phyloP scores from a whole-genome alignment of 2,329 filamentous ascomycete species.

The Fusarium protoensiforme region DNA sequence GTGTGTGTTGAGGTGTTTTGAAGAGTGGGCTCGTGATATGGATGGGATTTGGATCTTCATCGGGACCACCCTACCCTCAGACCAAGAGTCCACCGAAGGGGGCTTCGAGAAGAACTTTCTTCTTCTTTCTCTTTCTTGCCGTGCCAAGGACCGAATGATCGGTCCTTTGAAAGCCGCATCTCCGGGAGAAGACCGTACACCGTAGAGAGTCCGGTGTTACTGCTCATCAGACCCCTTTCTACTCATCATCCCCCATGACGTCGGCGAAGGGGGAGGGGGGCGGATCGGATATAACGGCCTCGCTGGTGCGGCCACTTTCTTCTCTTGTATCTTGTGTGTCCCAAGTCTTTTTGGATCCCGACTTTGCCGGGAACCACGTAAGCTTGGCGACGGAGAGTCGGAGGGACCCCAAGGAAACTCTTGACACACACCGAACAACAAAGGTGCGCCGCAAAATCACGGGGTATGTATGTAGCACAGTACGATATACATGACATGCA shows the following conservation, averaged over 20 bases:
- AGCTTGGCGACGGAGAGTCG: conserved; percentile 32
- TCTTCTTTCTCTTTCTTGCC: not conserved
- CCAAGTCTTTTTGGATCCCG: conserved; percentile 23
- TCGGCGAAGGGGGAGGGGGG: not conserved
- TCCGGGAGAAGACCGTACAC: not conserved
- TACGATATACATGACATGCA: not conserved
- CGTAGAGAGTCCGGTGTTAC: not conserved
- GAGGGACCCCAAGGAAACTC: not conserved
- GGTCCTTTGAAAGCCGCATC: conserved; percentile 23
- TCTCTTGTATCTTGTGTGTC: not conserved
- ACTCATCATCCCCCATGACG: not conserved
- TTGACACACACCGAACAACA: conserved; percentile 14
- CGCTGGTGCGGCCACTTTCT: conserved; percentile 4
- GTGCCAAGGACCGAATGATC: conserved; percentile 38
- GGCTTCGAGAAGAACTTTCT: conserved; percentile 35
- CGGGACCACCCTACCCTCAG: not conserved
- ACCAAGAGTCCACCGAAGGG: conserved; percentile 6
- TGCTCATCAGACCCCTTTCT: not conserved
- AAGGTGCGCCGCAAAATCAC: conserved; percentile 22
- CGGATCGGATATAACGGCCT: conserved; percentile 38
- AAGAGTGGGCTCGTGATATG: conserved; percentile 1
- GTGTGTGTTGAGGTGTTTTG: not conserved
- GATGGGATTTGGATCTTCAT: conserved; percentile 1
- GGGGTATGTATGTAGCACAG: not conserved
- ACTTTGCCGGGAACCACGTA: conserved; percentile 40